Evolutionary conservation across 768 basidiomycete species (phyloP), one percentile per base, ranked within the genome.

Genomic region (Lactifluus volemus): DNA sequence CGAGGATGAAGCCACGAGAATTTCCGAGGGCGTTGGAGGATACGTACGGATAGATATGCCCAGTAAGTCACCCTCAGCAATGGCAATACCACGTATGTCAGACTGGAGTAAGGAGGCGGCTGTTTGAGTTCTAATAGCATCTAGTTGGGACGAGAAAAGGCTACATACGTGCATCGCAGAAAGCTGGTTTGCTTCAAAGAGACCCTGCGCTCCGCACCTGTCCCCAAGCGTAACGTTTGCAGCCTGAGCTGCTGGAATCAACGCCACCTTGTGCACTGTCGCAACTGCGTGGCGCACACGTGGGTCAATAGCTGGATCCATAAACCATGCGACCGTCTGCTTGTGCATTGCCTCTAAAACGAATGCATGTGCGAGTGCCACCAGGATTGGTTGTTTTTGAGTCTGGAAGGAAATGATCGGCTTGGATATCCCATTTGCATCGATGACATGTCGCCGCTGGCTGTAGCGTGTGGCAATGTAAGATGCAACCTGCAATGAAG

Each of bases 361-460:
- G 68, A 78, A 74, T 6, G 75, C 76, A n/a, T 78, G 78, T 1
- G 84, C 79, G 3, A 78, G 74, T 4, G 81, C 79, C 41, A 80
- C 77, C 42, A 79, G 68, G 42, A 86, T 73, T 3, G 85, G 82
- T 75, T 78, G 78, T 55, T 86, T 82, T 63, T 86, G 85, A 0
- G 85, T 86, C 29, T 83, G 77, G 73, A 86, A 86, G 5, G 78
- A 70, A 56, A 85, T 76, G 66, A 86, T 84, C 0, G 82, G 82
- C 3, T 78, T 71, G 17, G 76, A 78, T 14, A 70, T 54, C 15
- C 71, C 67, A 5, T 68, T 69, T 62, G 78, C 77, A 6, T 81
- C 81, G 19, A 76, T 8, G 39, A 85, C 70, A 47, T 73, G 75
- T 39, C 83, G 77, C 68, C 81, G 79, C 72, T 79, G 75, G 12